These are phyloP conservation scores for Skeletonema marinoi DNA, from an alignment of 108 stramenopile genomes.

Conservation along the genomic window DNA sequence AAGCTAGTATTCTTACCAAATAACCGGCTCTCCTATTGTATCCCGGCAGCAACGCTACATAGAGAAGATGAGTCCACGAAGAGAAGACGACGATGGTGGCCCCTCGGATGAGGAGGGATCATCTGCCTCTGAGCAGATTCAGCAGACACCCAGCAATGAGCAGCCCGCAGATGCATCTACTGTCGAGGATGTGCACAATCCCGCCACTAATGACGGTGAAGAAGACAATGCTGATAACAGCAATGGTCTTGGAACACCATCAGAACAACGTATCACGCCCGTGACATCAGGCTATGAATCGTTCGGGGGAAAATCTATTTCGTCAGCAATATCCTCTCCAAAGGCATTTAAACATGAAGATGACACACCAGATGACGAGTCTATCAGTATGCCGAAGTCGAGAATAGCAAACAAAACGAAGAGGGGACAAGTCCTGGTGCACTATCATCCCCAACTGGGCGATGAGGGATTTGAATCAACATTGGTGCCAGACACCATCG, in stretches of 20 bases:
- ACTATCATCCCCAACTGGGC: slow-evolving; percentile 54
- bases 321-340: neutral
- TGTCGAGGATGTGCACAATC: neutral
- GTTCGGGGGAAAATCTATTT: neutral
- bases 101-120: neutral
- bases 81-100: neutral
- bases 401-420: neutral
- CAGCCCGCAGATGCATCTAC: slow-evolving; percentile 2
- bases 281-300: neutral
- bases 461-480: slow-evolving; percentile 54
- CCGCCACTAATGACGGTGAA: neutral
- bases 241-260: neutral
- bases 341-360: neutral
- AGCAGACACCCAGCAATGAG: neutral
- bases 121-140: neutral
- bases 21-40: no score
- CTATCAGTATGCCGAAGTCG: neutral
- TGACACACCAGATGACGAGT: neutral
- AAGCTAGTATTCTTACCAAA: no score
- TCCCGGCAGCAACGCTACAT: no score
- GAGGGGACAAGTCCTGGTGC: slow-evolving; percentile 41
- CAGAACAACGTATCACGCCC: neutral
- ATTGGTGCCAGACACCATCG: slow-evolving; percentile 10
- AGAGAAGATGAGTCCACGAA: neutral
- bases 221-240: neutral